Evolutionary conservation across 441 rosid genomes (phyloP), one percentile per base, ranked within the genome.

Genomic region (Erodium moschatum): DNA sequence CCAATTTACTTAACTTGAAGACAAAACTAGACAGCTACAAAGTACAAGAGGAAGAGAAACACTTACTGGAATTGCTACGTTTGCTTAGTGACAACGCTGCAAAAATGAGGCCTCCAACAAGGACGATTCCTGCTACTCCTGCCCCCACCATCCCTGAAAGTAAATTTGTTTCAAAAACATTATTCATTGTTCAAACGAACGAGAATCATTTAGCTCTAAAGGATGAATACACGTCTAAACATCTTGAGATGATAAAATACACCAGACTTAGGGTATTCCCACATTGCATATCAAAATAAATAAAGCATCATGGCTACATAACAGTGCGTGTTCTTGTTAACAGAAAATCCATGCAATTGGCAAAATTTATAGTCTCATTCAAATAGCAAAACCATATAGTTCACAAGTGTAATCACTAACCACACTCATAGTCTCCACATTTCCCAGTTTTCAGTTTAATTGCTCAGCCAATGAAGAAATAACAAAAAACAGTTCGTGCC

Each of bases 121-220:
- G 74, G 64, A 89, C 27, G 68, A 89, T 54, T 56, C 89, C 97
- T 64, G 84, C 94, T 7, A 86, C 76, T 79, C 91, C 97, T 74
- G 89, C 90, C 38, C 89, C 90, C 68, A 84, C 84, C 42, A 84
- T 82, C 73, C 96, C 98, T 91, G 97, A 82, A 83, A 86, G 76
- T 79, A 80, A 83, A 82, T 44, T 94, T 88, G 89, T 78, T 85
- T 75, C 38, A 75, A 70, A 21, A 83, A 77, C 83, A 85, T 85
- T 78, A 85, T 85, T 78, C 85, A 81, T 79, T 71, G 10, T 72
- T 74, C 38, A 69, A 67, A n/a, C 7, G 65, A 52, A 75, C 67
- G 73, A 76, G 69, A 70, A 65, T 21, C 64, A 60, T 12, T 20
- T 0, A 67, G 35, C 69, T 29, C 31, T 64, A 24, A 35, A 54